These are phyloP conservation scores for Paramyrothecium sp. DNA, from an alignment of 2,329 filamentous ascomycete genomes.

Conservation along the genomic window DNA sequence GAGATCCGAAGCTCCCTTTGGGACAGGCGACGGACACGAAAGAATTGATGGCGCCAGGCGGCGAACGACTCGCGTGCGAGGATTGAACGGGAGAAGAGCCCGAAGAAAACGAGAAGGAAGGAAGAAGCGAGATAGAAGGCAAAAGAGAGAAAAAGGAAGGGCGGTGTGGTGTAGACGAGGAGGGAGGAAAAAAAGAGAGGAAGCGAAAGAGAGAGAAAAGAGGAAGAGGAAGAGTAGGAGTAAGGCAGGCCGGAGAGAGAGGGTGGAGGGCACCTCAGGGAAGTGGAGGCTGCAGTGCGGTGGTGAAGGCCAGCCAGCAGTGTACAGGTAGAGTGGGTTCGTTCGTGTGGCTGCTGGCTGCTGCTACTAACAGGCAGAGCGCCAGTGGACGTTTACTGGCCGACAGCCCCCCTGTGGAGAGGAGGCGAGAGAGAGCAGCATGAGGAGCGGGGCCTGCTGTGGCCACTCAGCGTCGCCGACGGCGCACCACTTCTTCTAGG, in stretches of 20 bases:
- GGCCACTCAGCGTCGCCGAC: background rate
- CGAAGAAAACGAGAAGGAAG: conserved; percentile 23
- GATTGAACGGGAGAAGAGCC: conserved; percentile 11
- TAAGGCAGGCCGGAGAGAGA: conserved; percentile 26
- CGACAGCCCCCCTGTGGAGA: too few relatives aligned
- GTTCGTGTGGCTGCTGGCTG: too few relatives aligned
- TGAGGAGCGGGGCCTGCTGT: too few relatives aligned
- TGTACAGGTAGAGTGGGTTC: too few relatives aligned
- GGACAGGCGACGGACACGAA: conserved; percentile 1
- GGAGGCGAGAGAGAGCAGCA: conserved; percentile 7
- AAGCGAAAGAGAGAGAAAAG: conserved; percentile 28
- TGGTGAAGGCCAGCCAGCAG: too few relatives aligned
- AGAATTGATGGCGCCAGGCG: conserved; percentile 9
- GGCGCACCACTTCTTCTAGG: background rate
- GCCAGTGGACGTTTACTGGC: too few relatives aligned
- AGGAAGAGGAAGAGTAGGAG: conserved; percentile 27
- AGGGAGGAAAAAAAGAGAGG: conserved; percentile 24
- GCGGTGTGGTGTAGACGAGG: conserved; percentile 25
- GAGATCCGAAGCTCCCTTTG: background rate
- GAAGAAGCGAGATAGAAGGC: conserved; percentile 22
- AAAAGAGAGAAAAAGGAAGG: conserved; percentile 29
- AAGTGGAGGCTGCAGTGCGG: too few relatives aligned
- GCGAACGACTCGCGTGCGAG: conserved; percentile 20
- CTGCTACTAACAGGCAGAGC: conserved; percentile 15
- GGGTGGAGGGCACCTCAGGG: conserved; percentile 28